Evolutionary conservation across 768 basidiomycete genomes (phyloP), one percentile per base, ranked within the genome.

Genomic region (Suillus decipiens): DNA sequence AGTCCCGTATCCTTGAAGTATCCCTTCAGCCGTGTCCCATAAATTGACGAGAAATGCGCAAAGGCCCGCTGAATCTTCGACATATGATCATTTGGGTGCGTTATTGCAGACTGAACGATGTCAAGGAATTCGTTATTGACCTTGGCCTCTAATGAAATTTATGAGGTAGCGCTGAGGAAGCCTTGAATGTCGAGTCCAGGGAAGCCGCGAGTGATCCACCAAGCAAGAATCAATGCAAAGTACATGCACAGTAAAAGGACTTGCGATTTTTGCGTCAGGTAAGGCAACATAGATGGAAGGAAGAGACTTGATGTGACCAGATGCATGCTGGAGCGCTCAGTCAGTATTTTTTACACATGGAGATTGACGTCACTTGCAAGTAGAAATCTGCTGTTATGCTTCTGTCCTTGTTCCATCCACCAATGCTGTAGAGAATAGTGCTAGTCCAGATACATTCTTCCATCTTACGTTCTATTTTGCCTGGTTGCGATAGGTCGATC

Each of bases 401-500:
- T 0, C 81, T 82, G 28, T 80, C 78, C 70, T 86, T 86, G 43
- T 77, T 74, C 78, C 80, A 85, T 4, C 85, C 88, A 7, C 80
- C 82, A 22, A 86, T 75, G 2, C 80, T 86, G 64, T 86, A 92
- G 24, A 87, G 66, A n/a, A 89, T 61, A 0, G 76, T 75, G 50
- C 77, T 80, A 19, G 81, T 73, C 85, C 88, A 92, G 5, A 76
- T 69, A 5, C 92, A 66, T 67, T 92, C 89, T 65, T 87, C 86
- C 33, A 87, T 77, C 71, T 89, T 90, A 19, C 76, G 71, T n/a
- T 80, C 77, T 7, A 86, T 66, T 65, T 80, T 77, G 37, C 75
- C 67, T 43, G 78, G 66, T 60, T 76, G 63, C 41, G 64, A 62
- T 47, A 72, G 62, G 61, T 83, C 74, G 24, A 81, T 50, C 4